phyloP scores from a whole-genome alignment of 768 basidiomycete species.

The Asterophora lycoperdoides region DNA sequence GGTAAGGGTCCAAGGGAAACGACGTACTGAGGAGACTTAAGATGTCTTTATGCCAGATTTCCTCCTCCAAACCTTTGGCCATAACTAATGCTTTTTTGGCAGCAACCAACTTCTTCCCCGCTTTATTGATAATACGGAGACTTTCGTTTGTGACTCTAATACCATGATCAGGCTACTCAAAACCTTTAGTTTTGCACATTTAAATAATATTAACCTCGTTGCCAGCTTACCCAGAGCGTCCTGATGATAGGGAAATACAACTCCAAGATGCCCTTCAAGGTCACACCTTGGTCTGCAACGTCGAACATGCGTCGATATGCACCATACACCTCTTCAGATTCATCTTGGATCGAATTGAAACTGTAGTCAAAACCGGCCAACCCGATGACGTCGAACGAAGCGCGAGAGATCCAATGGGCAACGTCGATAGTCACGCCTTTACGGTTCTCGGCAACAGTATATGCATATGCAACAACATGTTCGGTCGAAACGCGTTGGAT shows the following conservation, averaged over 20 bases:
- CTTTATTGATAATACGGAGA: slow-evolving; percentile 33
- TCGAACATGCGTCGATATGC: slow-evolving; percentile 50
- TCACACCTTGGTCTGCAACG: slow-evolving; percentile 43
- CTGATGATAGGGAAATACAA: slow-evolving; percentile 44
- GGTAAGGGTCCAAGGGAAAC: not conserved
- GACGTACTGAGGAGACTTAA: slow-evolving; percentile 45
- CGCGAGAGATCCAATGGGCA: slow-evolving; percentile 54
- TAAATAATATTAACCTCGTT: not conserved
- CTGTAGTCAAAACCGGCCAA: slow-evolving; percentile 52
- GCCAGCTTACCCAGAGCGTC: slow-evolving; percentile 38
- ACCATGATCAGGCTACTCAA: slow-evolving; percentile 38
- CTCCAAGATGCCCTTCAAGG: slow-evolving; percentile 36
- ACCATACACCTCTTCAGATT: slow-evolving; percentile 43
- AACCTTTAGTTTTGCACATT: not conserved
- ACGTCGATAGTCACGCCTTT: slow-evolving; percentile 38
- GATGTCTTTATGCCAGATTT: slow-evolving; percentile 41
- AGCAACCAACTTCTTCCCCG: slow-evolving; percentile 40
- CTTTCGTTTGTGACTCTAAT: slow-evolving; percentile 35
- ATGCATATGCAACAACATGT: slow-evolving; percentile 11
- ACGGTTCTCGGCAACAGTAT: slow-evolving; percentile 9
- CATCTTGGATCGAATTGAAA: slow-evolving; percentile 46
- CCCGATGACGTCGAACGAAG: slow-evolving; percentile 62
- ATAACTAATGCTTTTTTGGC: slow-evolving; percentile 36
- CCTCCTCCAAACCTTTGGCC: slow-evolving; percentile 29
- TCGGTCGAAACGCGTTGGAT: slow-evolving; percentile 1